Base-by-base conservation (phyloP, 2,329 filamentous ascomycete species). In the Penicillium brasilianum region DNA sequence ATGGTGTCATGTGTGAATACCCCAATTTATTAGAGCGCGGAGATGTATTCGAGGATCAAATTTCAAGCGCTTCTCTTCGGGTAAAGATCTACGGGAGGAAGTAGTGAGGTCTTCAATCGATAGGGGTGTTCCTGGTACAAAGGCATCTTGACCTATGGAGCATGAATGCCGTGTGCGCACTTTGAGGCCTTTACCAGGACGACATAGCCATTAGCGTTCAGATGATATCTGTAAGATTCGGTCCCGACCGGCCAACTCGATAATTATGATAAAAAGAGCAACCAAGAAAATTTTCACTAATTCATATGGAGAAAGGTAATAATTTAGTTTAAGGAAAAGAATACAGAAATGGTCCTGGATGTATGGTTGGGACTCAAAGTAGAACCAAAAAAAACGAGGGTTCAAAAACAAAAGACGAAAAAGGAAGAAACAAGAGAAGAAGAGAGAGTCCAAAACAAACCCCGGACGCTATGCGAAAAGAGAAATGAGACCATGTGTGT, bases 381-480 rank as follows among this genome's bases (percentile, higher is more conserved):
- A 36, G 41, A 25, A 53, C 34, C 20, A 28, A 36, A 20, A 39
- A 39, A 30, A 37, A n/a, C n/a, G 43, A 18, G n/a, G 46, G 9
- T n/a, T 16, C n/a, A 16, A 30, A 14, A 25, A 28, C 36, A 39
- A 16, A 37, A 39, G 50, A 32, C 52, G 25, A 54, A 16, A 28
- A 59, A n/a, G n/a, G n/a, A n/a, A n/a, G 32, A 48, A 52, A 59
- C 34, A 60, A 55, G 56, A 57, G 48, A 48, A 61, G 62, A 55
- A 69, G 36, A 53, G 60, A 60, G 66, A 68, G 55, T 41, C 67
- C 68, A 59, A 63, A 61, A 50, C 51, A 65, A 72, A 74, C 73
- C 74, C 72, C 74, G 70, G 67, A 68, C 74, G 74, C 74, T 76
- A 76, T 76, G 74, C 74, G 68, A 73, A 70, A 64, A 66, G 65